Conservation (phyloP, 1,139 yeast genomes). For the Kodamaea anthophila region DNA sequence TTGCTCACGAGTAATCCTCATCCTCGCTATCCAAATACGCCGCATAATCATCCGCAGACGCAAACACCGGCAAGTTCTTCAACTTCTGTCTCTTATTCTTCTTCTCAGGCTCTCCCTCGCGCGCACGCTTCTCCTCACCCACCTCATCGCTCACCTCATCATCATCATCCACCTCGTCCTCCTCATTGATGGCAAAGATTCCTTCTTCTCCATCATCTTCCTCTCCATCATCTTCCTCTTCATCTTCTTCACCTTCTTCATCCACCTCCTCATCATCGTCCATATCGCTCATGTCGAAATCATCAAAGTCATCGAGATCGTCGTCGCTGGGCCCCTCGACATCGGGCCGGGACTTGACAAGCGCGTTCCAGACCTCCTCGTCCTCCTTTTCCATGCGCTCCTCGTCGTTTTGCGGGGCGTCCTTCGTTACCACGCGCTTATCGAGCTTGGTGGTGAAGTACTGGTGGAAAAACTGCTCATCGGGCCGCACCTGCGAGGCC, state of each 20-base stretch:
- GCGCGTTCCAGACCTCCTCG: slow-evolving; percentile 83
- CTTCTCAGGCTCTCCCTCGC: slow-evolving; percentile 12
- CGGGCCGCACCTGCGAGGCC: slow-evolving; percentile 68
- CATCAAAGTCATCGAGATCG: slow-evolving; percentile 47
- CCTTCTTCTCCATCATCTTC: slow-evolving; percentile 17
- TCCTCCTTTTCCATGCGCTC: slow-evolving; percentile 58
- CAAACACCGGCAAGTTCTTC: slow-evolving; percentile 75
- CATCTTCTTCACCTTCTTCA: slow-evolving; percentile 18
- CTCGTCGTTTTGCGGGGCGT: slow-evolving; percentile 17
- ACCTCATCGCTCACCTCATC: slow-evolving; percentile 15
- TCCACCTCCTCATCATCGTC: slow-evolving; percentile 18
- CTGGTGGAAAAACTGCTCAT: slow-evolving; percentile 84
- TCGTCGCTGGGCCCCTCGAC: slow-evolving; percentile 52
- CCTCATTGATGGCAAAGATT: slow-evolving; percentile 27
- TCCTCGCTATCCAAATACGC: slow-evolving; percentile 63
- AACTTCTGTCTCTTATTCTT: slow-evolving; percentile 54
- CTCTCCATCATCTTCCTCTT: slow-evolving; percentile 22
- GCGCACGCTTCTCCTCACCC: slow-evolving; percentile 16
- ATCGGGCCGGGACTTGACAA: slow-evolving; percentile 80
- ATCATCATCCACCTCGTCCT: slow-evolving; percentile 34
- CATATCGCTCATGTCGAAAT: slow-evolving; percentile 12
- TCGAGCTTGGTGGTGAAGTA: slow-evolving; percentile 66
- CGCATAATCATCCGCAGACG: slow-evolving; percentile 86
- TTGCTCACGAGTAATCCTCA: slow-evolving; percentile 30
- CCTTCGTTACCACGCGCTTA: slow-evolving; percentile 31